These are phyloP conservation scores for Crithidia brevicula DNA, from an alignment of 208 protist species.

Conservation along the genomic window DNA sequence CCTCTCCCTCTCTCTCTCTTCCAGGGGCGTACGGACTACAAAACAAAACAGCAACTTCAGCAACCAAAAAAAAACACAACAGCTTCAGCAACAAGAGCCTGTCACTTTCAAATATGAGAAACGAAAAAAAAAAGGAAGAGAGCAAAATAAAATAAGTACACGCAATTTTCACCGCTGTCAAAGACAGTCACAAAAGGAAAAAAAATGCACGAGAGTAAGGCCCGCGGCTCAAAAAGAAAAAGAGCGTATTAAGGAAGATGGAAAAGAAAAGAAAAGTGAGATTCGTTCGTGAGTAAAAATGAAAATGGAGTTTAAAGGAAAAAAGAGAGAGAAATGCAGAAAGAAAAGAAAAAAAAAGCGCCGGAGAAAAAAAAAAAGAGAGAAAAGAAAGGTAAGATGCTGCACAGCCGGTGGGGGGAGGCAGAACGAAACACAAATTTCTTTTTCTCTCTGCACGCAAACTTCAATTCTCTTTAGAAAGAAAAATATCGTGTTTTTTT, in stretches of 20 bases:
- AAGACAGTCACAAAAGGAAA: not conserved
- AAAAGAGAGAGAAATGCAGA: not conserved
- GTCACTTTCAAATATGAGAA: not conserved
- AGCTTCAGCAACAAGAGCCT: too few relatives aligned
- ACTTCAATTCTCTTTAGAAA: too few relatives aligned
- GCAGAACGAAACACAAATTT: too few relatives aligned
- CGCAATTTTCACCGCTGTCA: not conserved
- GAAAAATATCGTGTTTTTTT: too few relatives aligned
- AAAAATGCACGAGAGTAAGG: not conserved
- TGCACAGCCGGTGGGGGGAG: too few relatives aligned
- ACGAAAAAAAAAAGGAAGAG: not conserved
- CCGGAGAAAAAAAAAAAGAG: not conserved
- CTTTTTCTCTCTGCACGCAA: too few relatives aligned
- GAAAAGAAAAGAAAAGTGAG: not conserved
- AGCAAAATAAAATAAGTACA: not conserved
- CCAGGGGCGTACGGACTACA: too few relatives aligned
- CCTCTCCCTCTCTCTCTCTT: too few relatives aligned
- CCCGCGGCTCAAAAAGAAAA: not conserved
- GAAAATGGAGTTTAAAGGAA: not conserved
- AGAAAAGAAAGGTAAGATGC: not conserved
- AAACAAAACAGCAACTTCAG: too few relatives aligned
- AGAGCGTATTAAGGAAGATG: not conserved
- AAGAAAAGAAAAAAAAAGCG: not conserved
- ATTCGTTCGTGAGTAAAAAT: too few relatives aligned
- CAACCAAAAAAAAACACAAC: too few relatives aligned